phyloP scores from a whole-genome alignment of 2,329 filamentous ascomycete species.

The Paecilomyces sp. region DNA sequence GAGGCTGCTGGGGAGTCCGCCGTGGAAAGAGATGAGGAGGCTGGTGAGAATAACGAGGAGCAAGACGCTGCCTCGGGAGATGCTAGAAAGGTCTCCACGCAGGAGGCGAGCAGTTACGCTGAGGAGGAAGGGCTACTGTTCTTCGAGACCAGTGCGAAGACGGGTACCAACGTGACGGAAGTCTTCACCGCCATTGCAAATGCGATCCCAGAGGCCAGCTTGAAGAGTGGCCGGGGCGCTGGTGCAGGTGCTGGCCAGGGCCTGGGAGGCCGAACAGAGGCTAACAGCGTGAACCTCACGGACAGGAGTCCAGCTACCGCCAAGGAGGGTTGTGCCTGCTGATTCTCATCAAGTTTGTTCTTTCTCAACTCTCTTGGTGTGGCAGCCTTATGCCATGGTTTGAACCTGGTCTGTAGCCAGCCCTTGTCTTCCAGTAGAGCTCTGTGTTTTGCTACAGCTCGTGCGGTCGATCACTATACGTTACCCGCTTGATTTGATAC shows the following conservation, averaged over 20 bases:
- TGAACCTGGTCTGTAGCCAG: not conserved
- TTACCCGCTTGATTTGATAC: not conserved
- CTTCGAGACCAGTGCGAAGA: constrained; percentile 98
- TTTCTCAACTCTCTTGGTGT: not conserved
- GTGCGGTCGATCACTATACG: not conserved
- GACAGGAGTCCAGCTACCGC: constrained; percentile 65
- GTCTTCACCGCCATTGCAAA: constrained; percentile 98
- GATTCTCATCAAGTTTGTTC: constrained; percentile 12
- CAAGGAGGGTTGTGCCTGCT: constrained; percentile 92
- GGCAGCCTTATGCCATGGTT: not conserved
- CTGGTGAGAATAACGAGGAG: constrained; percentile 45
- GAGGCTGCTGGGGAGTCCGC: constrained; percentile 21
- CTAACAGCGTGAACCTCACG: constrained; percentile 72
- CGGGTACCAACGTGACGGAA: constrained; percentile 85
- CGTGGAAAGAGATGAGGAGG: constrained; percentile 33
- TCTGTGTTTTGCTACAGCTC: not conserved
- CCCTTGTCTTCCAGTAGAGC: not conserved
- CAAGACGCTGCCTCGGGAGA: constrained; percentile 60
- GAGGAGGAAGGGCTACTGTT: constrained; percentile 92
- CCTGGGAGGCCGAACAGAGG: constrained; percentile 46
- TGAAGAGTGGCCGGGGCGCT: constrained; percentile 78
- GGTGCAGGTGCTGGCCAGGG: constrained; percentile 54
- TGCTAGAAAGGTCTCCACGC: constrained; percentile 81
- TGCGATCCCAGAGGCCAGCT: constrained; percentile 90
- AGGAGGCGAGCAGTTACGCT: constrained; percentile 86